phyloP scores from a whole-genome alignment of 164 flowering plant species.

The Berberis vulgaris region DNA sequence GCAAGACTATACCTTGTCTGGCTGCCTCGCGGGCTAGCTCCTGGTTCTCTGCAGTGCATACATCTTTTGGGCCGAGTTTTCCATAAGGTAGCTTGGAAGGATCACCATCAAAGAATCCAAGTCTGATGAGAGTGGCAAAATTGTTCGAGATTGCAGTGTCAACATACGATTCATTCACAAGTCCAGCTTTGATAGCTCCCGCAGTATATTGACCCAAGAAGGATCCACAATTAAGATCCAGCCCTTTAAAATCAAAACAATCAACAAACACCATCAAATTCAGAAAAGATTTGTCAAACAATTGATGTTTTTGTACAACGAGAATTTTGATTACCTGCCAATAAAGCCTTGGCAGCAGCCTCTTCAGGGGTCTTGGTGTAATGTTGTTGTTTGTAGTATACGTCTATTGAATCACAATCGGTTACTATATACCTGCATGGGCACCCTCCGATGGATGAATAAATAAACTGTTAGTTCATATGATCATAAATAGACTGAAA shows the following conservation, averaged over 20 bases:
- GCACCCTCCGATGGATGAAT: not conserved
- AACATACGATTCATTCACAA: constrained; percentile 41
- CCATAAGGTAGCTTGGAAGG: constrained; percentile 61
- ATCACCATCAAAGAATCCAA: constrained; percentile 86
- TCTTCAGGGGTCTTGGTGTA: constrained; percentile 88
- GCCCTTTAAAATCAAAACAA: constrained; percentile 32
- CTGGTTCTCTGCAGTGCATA: constrained; percentile 53
- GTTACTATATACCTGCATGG: constrained; percentile 74
- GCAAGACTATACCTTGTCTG: constrained; percentile 86
- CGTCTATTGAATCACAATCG: constrained; percentile 90
- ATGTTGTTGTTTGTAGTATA: constrained; percentile 51
- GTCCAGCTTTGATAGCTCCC: constrained; percentile 54
- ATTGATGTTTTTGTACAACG: not conserved
- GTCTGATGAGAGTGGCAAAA: constrained; percentile 62
- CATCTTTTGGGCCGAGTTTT: constrained; percentile 68
- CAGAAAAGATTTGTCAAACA: not conserved
- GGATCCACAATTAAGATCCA: constrained; percentile 75
- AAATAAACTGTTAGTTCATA: too few relatives aligned
- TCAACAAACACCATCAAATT: too few relatives aligned
- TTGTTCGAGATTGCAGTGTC: constrained; percentile 60
- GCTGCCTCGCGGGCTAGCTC: constrained; percentile 84
- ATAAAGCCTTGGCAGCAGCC: constrained; percentile 62
- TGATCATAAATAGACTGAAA: not conserved
- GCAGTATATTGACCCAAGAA: constrained; percentile 54
- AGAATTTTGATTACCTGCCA: constrained; percentile 43